Base-by-base conservation (phyloP, 352 stramenopile species). In the Thraustotheca clavata region DNA sequence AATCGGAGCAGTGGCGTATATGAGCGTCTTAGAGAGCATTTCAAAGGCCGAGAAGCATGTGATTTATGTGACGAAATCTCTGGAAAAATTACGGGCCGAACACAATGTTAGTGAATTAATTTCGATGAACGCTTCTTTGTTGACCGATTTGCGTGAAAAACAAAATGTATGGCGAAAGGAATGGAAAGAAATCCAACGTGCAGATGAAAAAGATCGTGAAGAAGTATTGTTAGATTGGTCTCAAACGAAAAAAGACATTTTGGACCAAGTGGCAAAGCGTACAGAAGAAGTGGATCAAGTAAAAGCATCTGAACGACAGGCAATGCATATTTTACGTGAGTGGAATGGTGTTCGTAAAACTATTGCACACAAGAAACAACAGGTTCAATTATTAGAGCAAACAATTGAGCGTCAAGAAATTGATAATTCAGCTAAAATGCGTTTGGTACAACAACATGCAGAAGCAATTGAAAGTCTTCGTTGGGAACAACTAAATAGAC, bases 251-350 rank as follows among this genome's bases (percentile, higher is more conserved):
- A 9, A 52, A 31, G 34, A 9, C 24, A 52, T 52, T 24, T 31
- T 52, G 11, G 43, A 52, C 43, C 24, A 52, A 24, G 43, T 52
- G 11, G 43, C 43, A 18, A 11, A 24, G 9, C 12, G n/a, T 24
- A 52, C 43, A 31, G 12, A 24, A 9, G 43, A 52, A 24, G 43
- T 9, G 24, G 43, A 52, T 18, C 9, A 9, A 31, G 43, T 52
- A 1, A 24, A 31, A 9, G 43, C 43, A 11, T 35, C 18, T 24
- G 43, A 52, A 31, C 43, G 43, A 24, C 43, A 31, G 43, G 43
- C 43, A 24, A 52, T 52, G 43, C 43, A 52, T 31, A 52, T 52
- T 24, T 31, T 52, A 18, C 43, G 43, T 31, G 43, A 52, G 43
- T 52, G 43, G 43, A 52, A 18, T 11, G 43, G n/a, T 11, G n/a